Evolutionary conservation across 2,329 filamentous ascomycete genomes (phyloP).

Genomic region (Diplodia sapinea): DNA sequence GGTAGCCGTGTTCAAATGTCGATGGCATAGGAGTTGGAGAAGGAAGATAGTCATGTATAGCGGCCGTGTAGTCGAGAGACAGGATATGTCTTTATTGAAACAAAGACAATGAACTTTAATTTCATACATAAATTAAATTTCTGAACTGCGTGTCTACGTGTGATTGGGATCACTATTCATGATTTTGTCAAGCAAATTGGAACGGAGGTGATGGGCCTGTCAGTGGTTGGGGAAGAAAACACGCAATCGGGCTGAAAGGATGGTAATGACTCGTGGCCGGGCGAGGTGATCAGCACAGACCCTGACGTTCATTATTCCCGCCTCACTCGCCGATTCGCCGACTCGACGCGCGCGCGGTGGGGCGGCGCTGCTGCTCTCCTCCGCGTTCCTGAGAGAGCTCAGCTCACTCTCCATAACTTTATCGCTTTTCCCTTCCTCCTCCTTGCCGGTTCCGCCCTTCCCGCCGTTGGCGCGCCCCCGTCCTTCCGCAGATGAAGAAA

Average conservation of each 20-base stretch:
- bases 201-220: too few species aligned
- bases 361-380: conserved; percentile 1
- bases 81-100: too few species aligned
- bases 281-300: background rate
- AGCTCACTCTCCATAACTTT: conserved; percentile 9
- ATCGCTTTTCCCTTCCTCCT: background rate
- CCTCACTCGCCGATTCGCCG: background rate
- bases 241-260: background rate
- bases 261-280: background rate
- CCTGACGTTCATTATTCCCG: background rate
- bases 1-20: too few species aligned
- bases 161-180: too few species aligned
- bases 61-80: too few species aligned
- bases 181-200: too few species aligned
- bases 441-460: background rate
- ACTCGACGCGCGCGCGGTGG: background rate
- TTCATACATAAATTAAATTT: too few species aligned
- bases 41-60: too few species aligned
- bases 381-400: conserved; percentile 2
- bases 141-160: too few species aligned
- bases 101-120: too few species aligned
- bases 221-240: background rate
- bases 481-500: conserved; percentile 28
- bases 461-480: background rate
- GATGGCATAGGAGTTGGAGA: too few species aligned